Evolutionary conservation across 306 rosid species (phyloP), one percentile per base, ranked within the genome.

Genomic region (Gastrolobium villosum): DNA sequence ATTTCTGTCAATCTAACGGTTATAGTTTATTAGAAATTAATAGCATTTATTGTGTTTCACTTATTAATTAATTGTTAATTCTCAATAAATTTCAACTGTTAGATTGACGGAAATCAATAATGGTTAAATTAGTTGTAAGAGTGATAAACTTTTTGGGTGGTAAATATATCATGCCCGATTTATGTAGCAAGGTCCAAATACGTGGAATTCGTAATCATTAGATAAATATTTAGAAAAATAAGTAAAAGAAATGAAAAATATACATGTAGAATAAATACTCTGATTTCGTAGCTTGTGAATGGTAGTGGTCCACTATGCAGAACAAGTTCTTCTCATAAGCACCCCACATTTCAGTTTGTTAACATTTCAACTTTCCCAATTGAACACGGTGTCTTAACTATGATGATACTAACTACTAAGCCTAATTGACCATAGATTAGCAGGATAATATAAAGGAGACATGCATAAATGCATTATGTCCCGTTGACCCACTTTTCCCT

Each of bases 251-350:
- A 43, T 43, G 3, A 10, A 15, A 4, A 3, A 57, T 1, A 76
- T 26, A 28, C 4, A 37, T 28, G 55, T 13, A 45, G 81, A 52
- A 64, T 13, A 53, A 39, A 64, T 31, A 8, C 20, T 28, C 8
- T 65, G 55, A 64, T 76, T 46, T 6, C 7, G 52, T 49, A 62
- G 64, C 11, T 26, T 4, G 65, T 63, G 72, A 52, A 28, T 4
- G 2, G 35, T 9, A 53, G 20, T 30, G 35, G 46, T 52, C 9
- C 13, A 15, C 3, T 31, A n/a, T 48, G 32, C 7, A 28, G 74
- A 65, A 48, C 53, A 64, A 39, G 56, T 76, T 75, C 61, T 61
- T 35, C 60, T 1, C 0, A 20, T 26, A 36, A 48, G 53, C 40
- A 46, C 62, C 70, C 7, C 4, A 62, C 39, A 36, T 48, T 62